These are phyloP conservation scores for Alternaria longipes DNA, from an alignment of 2,329 filamentous ascomycete species.

Conservation along the genomic window DNA sequence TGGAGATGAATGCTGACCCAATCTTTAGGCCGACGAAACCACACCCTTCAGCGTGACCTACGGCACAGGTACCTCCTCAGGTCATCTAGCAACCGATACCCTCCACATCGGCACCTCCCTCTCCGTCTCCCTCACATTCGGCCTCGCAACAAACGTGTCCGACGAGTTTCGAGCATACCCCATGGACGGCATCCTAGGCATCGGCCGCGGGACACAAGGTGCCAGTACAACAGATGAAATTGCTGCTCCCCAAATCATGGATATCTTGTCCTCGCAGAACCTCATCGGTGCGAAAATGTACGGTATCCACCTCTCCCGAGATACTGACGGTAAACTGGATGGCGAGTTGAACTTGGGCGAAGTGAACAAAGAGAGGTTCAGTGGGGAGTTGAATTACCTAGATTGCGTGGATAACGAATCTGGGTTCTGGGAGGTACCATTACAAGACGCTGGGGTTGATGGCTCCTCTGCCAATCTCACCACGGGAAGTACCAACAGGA, in stretches of 20 bases:
- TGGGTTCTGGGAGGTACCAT: conserved; percentile 75
- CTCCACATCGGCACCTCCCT: conserved; percentile 73
- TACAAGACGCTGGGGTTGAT: conserved; percentile 72
- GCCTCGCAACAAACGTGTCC: conserved; percentile 75
- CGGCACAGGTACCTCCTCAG: conserved; percentile 78
- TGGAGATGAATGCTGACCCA: not conserved
- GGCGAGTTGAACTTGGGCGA: conserved; percentile 82
- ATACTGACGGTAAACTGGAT: conserved; percentile 69
- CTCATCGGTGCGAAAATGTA: conserved; percentile 73
- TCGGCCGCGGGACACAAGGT: conserved; percentile 66
- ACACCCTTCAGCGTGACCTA: conserved; percentile 74
- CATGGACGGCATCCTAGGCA: conserved; percentile 86
- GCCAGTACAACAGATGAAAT: conserved; percentile 52
- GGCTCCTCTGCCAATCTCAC: conserved; percentile 61
- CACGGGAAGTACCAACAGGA: conserved; percentile 48
- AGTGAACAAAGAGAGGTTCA: conserved; percentile 72
- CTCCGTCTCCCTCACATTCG: conserved; percentile 72
- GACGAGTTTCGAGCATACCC: conserved; percentile 79
- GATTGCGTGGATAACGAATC: conserved; percentile 59
- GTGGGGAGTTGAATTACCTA: conserved; percentile 74
- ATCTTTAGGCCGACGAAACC: conserved; percentile 52
- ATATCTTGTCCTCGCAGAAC: conserved; percentile 66
- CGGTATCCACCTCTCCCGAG: conserved; percentile 74
- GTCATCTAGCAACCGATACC: conserved; percentile 71
- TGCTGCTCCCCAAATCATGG: conserved; percentile 70